Evolutionary conservation across 1,139 yeast species (phyloP).

Genomic region (Scheffersomyces quercinus): DNA sequence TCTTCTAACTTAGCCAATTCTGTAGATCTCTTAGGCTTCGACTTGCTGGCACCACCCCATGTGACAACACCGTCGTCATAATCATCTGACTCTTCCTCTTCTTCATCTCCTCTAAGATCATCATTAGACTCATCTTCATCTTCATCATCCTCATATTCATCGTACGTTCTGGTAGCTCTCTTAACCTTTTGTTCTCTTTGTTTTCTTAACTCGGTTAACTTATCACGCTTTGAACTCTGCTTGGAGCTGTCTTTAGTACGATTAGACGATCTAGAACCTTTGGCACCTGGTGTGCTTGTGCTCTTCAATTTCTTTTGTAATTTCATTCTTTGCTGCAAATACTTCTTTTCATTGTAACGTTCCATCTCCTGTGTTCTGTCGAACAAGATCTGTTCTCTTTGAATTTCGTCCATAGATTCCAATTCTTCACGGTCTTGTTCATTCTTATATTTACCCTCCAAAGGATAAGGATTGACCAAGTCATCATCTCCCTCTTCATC

Average conservation of each 20-base stretch:
- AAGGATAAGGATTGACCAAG: constrained; percentile 77
- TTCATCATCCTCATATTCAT: constrained; percentile 27
- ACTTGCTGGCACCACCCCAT: constrained; percentile 47
- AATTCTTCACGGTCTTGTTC: constrained; percentile 70
- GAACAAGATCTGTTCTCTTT: constrained; percentile 84
- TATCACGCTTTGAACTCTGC: constrained; percentile 43
- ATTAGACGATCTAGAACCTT: constrained; percentile 26
- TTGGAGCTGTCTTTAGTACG: constrained; percentile 22
- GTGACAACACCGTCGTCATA: constrained; percentile 45
- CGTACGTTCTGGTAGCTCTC: constrained; percentile 28
- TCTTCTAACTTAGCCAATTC: constrained; percentile 52
- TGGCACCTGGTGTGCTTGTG: constrained; percentile 34
- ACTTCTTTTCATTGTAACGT: constrained; percentile 76
- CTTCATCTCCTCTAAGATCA: constrained; percentile 36
- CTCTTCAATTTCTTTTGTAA: constrained; percentile 34
- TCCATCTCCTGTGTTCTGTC: constrained; percentile 94
- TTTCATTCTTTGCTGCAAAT: constrained; percentile 77
- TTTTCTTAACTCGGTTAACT: constrained; percentile 79
- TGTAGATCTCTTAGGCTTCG: constrained; percentile 26
- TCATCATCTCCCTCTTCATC: constrained; percentile 28
- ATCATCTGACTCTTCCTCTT: constrained; percentile 38
- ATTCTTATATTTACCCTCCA: constrained; percentile 88
- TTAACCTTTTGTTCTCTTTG: constrained; percentile 71
- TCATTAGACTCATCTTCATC: constrained; percentile 46
- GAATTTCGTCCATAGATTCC: constrained; percentile 82